phyloP scores from a whole-genome alignment of 352 stramenopile genomes.

The Pythium aphanidermatum region DNA sequence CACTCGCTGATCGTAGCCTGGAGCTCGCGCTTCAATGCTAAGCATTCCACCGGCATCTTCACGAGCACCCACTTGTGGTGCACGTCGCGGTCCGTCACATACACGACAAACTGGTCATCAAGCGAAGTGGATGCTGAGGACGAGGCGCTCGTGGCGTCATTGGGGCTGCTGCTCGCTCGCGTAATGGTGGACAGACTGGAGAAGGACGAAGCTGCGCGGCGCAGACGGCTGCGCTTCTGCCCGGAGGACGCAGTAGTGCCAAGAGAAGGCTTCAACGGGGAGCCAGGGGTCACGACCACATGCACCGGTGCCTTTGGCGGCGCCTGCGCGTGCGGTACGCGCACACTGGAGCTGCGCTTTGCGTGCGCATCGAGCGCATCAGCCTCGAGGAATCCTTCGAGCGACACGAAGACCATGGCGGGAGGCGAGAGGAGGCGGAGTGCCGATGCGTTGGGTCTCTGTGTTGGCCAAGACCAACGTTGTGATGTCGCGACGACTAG shows the following conservation, averaged over 20 bases:
- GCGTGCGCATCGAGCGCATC: conserved; percentile 9
- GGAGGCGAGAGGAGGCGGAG: not conserved
- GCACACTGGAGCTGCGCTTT: conserved; percentile 5
- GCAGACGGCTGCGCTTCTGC: conserved; percentile 21
- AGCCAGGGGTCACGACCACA: conserved; percentile 68
- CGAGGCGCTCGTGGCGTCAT: conserved; percentile 4
- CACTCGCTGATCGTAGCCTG: conserved; percentile 30
- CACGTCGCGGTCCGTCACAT: conserved; percentile 64
- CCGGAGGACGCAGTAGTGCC: conserved; percentile 1
- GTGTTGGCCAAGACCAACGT: too few relatives aligned
- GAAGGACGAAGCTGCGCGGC: conserved; percentile 23
- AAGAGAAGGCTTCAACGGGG: conserved; percentile 28
- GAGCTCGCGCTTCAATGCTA: conserved; percentile 34
- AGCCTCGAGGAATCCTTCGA: conserved; percentile 59
- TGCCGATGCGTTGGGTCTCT: too few relatives aligned
- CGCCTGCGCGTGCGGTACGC: conserved; percentile 9
- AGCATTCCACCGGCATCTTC: conserved; percentile 44
- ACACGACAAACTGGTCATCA: conserved; percentile 48
- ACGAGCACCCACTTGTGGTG: conserved; percentile 63
- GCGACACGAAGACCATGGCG: conserved; percentile 75
- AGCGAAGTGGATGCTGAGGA: not conserved
- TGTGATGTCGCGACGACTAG: too few relatives aligned
- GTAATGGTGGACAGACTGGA: conserved; percentile 10
- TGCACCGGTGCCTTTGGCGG: conserved; percentile 23
- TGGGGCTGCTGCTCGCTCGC: conserved; percentile 7